Conservation (phyloP, 805 yeast species). For the Metschnikowia lachancei region DNA sequence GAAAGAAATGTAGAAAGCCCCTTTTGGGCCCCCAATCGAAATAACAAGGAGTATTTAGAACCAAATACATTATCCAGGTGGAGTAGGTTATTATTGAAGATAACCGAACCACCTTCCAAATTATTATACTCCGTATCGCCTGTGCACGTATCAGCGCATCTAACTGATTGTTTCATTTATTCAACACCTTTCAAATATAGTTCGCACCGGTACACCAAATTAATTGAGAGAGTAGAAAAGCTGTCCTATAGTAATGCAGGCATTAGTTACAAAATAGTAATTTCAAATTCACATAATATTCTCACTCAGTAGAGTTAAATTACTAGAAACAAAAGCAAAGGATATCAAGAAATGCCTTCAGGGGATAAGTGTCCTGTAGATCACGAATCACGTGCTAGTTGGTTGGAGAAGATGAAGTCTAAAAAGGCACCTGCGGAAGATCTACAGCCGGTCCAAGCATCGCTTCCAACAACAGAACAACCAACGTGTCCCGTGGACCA, state of each 20-base stretch:
- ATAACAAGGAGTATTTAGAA: too few species aligned
- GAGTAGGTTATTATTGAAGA: too few species aligned
- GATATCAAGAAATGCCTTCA: slow-evolving; percentile 5
- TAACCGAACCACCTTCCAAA: too few species aligned
- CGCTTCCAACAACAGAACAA: slow-evolving; percentile 21
- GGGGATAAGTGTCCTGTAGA: slow-evolving; percentile 21
- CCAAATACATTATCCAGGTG: too few species aligned
- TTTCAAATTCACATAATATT: not conserved
- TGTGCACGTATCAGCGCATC: too few species aligned
- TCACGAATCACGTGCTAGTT: slow-evolving; percentile 16
- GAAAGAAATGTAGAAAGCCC: too few species aligned
- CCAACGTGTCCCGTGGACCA: slow-evolving; percentile 69
- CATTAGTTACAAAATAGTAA: not conserved
- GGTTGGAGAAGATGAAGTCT: slow-evolving; percentile 17
- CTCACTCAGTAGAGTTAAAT: not conserved
- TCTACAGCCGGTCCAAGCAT: not conserved
- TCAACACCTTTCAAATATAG: not conserved
- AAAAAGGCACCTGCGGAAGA: not conserved
- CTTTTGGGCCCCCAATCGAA: too few species aligned
- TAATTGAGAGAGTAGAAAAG: not conserved
- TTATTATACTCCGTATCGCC: too few species aligned
- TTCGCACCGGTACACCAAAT: not conserved
- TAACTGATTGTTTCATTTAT: too few species aligned
- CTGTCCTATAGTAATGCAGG: not conserved
- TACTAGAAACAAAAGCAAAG: too few species aligned